Base-by-base conservation (phyloP, 2,329 filamentous ascomycete species). In the Coleophoma cylindrospora region DNA sequence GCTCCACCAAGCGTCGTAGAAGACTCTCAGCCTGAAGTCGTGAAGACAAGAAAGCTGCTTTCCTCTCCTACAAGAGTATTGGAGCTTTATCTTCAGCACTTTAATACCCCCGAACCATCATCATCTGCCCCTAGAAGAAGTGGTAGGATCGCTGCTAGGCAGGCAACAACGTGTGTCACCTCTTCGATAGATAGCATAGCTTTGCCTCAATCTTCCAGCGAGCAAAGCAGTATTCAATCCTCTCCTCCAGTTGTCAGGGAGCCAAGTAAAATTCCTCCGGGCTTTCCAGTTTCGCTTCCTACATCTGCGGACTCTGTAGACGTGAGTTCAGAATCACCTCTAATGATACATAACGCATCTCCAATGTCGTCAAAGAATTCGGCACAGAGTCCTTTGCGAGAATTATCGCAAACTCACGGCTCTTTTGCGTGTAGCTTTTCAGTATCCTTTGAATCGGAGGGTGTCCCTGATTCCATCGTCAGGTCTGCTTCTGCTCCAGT, bases 31-130 rank as follows among this genome's bases (percentile, higher is more conserved):
- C 74, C 71, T 0, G 62, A 68, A 8, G 66, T 69, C 48, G 27
- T 27, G 27, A 54, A 66, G 60, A 45, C 64, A 12, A 53, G 57
- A 0, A 53, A 70, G 1, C 44, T 60, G 13, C 68, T 70, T 21
- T 70, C 66, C 15, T 77, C 80, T 0, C 79, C 80, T 0, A 75
- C 74, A 1, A 69, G 74, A 37, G 64, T 79, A 1, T 57, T 82
- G 11, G 72, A 78, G 51, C 69, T 72, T 21, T 78, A 75, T 51
- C 65, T 79, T 3, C 71, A 73, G 45, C 55, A 57, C 9, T 63
- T 62, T 21, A 64, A 64, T 36, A 64, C 54, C 14, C 45, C 46
- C 0, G 57, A 62, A 19, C 46, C 44, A 14, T 56, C 59, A n/a
- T 53, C 54, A 22, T 53, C 43, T 11, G 52, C 50, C 10, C 59